Evolutionary conservation across 2,329 filamentous ascomycete genomes (phyloP), one percentile per base, ranked within the genome.

Genomic region (Phaeomoniella chlamydospora): DNA sequence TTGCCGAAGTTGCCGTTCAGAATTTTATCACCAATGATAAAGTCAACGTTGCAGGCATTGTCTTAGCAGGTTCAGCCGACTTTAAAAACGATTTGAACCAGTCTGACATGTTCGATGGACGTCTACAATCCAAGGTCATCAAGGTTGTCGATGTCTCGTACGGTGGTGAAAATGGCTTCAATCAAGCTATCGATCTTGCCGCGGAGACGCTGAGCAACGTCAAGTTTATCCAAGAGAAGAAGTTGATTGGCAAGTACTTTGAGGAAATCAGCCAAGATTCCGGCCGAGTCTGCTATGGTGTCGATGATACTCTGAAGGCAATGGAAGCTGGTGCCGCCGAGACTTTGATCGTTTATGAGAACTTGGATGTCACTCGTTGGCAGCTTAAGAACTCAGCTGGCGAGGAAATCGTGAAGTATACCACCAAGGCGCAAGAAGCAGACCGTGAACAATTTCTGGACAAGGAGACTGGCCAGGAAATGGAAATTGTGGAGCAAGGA

Each of bases 191-290:
- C 45, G 90, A 98, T 57, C 64, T 98, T 51, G 80, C 90, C 16
- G 75, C 86, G 5, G 92, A 98, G 69, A 98, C 90, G 5, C 74
- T 98, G 33, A 83, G 87, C 62, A 98, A 96, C 57, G 90, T 98
- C 73, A 98, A 98, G 67, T 98, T 98, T 61, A 94, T 98, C 58
- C 90, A 98, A 64, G 90, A 98, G 73, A 98, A 98, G 80, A 98
- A 94, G 69, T 77, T 98, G 44, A 98, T 98, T 54, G 88, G 88
- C 58, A 86, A 83, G 57, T 98, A 98, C 70, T 98, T 98, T 52
- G 87, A 98, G 58, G 88, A 98, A 64, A 96, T 98, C 54, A 94
- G 85, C 58, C 86, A 94, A 62, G 90, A 98, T 56, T 94, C 81
- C 36, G 90, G 90, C 49, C 90, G 86, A 56, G 78, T 98, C 48